Evolutionary conservation across 805 yeast genomes (phyloP).

Genomic region (Candida koratica): DNA sequence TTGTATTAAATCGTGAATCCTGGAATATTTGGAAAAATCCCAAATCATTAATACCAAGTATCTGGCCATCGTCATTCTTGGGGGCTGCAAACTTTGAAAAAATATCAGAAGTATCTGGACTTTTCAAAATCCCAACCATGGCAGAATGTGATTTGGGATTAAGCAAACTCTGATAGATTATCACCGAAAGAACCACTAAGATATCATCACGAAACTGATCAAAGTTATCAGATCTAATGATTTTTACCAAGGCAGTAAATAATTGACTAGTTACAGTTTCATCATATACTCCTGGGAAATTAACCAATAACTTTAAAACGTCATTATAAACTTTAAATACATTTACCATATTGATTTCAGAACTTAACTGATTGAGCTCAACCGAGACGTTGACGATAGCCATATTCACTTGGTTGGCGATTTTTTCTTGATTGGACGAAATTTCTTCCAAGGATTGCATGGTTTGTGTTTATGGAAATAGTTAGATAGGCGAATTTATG

Average conservation of each 20-base stretch:
- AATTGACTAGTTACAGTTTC: neutral
- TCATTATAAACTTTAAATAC: slow-evolving; percentile 10
- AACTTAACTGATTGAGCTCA: slow-evolving; percentile 5
- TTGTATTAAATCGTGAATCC: neutral
- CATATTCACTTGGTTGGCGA: neutral
- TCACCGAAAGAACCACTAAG: neutral
- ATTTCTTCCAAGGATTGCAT: slow-evolving; percentile 7
- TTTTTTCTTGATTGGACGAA: slow-evolving; percentile 7
- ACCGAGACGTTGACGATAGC: slow-evolving; percentile 9
- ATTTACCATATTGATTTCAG: slow-evolving; percentile 3
- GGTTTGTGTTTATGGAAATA: neutral
- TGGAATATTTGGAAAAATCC: neutral
- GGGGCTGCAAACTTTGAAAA: neutral
- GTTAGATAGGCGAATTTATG: too few relatives aligned
- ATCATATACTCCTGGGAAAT: slow-evolving; percentile 4
- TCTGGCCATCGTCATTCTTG: neutral
- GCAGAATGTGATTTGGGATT: slow-evolving; percentile 5
- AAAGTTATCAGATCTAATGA: neutral
- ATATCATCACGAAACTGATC: neutral
- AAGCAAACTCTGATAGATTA: slow-evolving; percentile 4
- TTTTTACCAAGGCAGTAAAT: slow-evolving; percentile 2
- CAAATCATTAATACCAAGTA: slow-evolving; percentile 1
- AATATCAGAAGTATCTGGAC: neutral
- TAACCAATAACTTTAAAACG: slow-evolving; percentile 10
- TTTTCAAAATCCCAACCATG: slow-evolving; percentile 4